phyloP scores from a whole-genome alignment of 169 alveolate species.

The Babesia caballi region DNA sequence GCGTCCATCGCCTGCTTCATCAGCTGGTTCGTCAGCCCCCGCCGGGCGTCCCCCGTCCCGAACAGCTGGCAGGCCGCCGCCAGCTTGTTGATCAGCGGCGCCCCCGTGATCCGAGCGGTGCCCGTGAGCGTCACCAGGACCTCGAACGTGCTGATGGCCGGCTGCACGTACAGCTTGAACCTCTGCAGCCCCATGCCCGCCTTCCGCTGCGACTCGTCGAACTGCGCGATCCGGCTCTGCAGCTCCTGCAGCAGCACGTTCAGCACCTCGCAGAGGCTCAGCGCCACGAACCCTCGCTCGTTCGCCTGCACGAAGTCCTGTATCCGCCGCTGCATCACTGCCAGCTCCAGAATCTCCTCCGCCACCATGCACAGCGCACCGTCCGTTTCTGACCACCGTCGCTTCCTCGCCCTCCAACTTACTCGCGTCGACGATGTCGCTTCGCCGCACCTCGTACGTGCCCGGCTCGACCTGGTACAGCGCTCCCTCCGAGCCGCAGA shows the following conservation, averaged over 20 bases:
- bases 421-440: conserved; percentile 28
- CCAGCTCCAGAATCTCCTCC: conserved; percentile 39
- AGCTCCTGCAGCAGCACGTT: conserved; percentile 53
- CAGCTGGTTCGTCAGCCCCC: conserved; percentile 26
- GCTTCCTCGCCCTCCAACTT: not conserved
- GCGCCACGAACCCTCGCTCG: conserved; percentile 30
- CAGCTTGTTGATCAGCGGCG: conserved; percentile 6
- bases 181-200: conserved; percentile 36
- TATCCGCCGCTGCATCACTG: conserved; percentile 31
- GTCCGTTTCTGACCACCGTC: conserved; percentile 1
- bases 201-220: conserved; percentile 32
- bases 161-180: conserved; percentile 39
- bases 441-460: not conserved
- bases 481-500: conserved; percentile 39
- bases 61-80: conserved; percentile 2
- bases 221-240: conserved; percentile 46
- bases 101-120: not conserved
- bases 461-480: conserved; percentile 10
- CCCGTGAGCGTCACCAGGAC: not conserved
- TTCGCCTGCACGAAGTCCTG: conserved; percentile 27
- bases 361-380: conserved; percentile 35
- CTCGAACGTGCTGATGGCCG: conserved; percentile 43
- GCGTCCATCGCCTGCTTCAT: conserved; percentile 32
- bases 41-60: conserved; percentile 31
- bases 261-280: conserved; percentile 43